These are phyloP conservation scores for Yamadazyma philogaea DNA, from an alignment of 805 yeast species.

Conservation along the genomic window DNA sequence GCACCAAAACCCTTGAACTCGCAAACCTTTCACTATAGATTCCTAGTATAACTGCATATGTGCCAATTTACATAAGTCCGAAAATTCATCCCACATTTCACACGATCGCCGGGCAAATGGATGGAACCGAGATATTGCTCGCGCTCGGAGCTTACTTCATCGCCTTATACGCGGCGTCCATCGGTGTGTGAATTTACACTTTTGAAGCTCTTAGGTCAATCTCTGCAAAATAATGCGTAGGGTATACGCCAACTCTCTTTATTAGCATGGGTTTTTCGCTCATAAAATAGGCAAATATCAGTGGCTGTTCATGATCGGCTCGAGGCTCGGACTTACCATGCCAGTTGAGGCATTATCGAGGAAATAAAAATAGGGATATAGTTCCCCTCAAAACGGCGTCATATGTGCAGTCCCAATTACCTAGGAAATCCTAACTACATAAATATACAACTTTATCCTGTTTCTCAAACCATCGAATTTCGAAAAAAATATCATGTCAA, in stretches of 20 bases:
- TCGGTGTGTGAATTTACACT: background rate
- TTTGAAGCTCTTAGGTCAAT: no score
- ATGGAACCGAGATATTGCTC: background rate
- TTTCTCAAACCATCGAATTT: background rate
- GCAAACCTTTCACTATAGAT: no score
- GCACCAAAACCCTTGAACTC: no score
- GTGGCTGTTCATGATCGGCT: background rate
- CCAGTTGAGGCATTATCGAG: background rate
- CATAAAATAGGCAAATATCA: no score
- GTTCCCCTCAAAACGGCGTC: slow-evolving; percentile 9
- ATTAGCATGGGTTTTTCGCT: no score
- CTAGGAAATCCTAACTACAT: background rate
- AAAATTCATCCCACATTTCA: background rate
- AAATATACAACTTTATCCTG: slow-evolving; percentile 4
- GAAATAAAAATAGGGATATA: slow-evolving; percentile 9
- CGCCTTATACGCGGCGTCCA: slow-evolving; percentile 3
- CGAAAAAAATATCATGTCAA: slow-evolving; percentile 25
- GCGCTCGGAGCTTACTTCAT: background rate
- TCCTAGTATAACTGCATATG: no score
- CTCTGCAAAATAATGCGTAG: no score
- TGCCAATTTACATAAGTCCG: background rate
- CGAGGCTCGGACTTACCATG: slow-evolving; percentile 1
- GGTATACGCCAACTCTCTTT: no score
- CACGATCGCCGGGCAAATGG: background rate
- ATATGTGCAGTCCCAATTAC: slow-evolving; percentile 2